A percentile compares a stretch with the other conserved stretches of the same genome.
phyloP scores from a whole-genome alignment of 2,329 filamentous ascomycete species.

The Botryotinia calthae region DNA sequence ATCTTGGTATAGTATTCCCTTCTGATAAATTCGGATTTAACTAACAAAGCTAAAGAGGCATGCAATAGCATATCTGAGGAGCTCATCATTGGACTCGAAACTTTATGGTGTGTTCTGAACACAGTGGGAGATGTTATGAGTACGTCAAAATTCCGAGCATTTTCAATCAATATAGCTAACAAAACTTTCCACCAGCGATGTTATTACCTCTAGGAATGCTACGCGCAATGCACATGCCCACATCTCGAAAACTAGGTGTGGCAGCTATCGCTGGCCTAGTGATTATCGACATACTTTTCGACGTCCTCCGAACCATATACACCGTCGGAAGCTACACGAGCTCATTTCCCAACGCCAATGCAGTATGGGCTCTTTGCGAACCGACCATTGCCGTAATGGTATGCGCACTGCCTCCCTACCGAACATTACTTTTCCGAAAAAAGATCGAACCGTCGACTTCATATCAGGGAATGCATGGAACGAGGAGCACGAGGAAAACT shows the following conservation, averaged over 20 bases:
- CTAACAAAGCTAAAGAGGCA: background rate
- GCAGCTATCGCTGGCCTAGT: conserved; percentile 11
- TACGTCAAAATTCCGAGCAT: background rate
- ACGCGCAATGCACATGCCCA: conserved; percentile 4
- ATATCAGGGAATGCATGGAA: conserved; percentile 7
- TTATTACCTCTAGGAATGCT: conserved; percentile 9
- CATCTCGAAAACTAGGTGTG: conserved; percentile 1
- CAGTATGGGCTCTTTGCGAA: conserved; percentile 16
- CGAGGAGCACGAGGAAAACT: background rate
- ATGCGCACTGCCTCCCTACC: conserved; percentile 15
- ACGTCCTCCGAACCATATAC: conserved; percentile 16
- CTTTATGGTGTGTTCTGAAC: conserved; percentile 18
- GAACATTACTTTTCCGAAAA: conserved; percentile 13
- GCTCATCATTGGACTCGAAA: conserved; percentile 3
- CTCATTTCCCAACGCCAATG: conserved; percentile 10
- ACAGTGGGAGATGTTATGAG: conserved; percentile 10
- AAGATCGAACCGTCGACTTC: conserved; percentile 7
- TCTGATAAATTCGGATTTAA: background rate
- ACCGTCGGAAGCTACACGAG: conserved; percentile 2
- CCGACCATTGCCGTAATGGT: conserved; percentile 19
- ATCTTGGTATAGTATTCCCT: background rate
- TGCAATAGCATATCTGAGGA: background rate
- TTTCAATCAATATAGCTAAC: background rate
- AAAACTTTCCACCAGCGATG: background rate
- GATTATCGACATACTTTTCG: conserved; percentile 17